A percentile compares a stretch with the other conserved stretches of the same genome.
Evolutionary conservation across 495 filamentous ascomycete species (phyloP).

Genomic region (Bryoglossum gracile): DNA sequence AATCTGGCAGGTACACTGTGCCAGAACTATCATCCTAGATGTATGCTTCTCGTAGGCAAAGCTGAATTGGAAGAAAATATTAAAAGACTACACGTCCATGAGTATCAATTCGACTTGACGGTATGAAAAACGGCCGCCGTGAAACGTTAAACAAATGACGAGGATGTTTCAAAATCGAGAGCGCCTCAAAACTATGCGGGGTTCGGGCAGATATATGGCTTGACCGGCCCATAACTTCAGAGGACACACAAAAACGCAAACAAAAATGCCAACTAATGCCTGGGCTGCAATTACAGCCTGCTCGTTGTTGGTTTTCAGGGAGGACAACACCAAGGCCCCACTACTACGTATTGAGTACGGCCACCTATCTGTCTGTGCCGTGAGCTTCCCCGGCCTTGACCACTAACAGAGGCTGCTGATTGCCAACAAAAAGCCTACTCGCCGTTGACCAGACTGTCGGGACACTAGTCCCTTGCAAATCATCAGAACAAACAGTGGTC

Average conservation of each 20-base stretch:
- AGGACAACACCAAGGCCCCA: background rate
- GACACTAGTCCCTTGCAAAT: no score
- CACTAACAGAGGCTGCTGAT: background rate
- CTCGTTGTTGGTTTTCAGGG: background rate
- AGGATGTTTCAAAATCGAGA: background rate
- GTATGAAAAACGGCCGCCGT: background rate
- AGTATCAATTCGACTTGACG: background rate
- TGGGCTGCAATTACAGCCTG: background rate
- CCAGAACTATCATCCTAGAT: background rate
- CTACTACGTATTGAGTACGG: no score
- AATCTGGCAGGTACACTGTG: background rate
- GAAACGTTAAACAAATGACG: background rate
- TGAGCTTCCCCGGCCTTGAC: background rate
- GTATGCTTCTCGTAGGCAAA: no score
- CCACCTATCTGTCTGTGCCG: background rate
- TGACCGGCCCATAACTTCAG: background rate
- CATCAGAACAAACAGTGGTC: no score
- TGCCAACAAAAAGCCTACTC: background rate
- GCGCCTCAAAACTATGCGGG: background rate
- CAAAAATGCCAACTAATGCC: background rate
- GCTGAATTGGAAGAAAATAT: no score
- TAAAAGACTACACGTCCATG: no score
- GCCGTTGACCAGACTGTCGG: background rate
- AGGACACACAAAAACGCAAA: background rate
- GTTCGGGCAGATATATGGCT: background rate